Base-by-base conservation (phyloP, 139 green algal species). In the Eudorina sp. region DNA sequence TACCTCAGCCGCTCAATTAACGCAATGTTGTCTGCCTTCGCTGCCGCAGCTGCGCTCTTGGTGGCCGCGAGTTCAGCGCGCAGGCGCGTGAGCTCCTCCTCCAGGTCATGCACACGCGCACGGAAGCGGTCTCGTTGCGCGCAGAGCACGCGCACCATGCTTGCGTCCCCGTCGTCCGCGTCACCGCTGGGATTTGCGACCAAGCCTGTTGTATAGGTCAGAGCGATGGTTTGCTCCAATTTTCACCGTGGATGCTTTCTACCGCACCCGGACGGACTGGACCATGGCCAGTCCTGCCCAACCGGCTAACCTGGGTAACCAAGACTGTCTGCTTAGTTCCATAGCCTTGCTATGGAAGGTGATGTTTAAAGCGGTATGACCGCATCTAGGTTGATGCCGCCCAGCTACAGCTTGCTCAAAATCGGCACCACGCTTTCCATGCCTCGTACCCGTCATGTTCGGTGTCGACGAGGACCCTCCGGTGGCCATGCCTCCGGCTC, bases 1-100 rank as follows among this genome's bases (percentile, higher is more conserved):
- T 43, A 99, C 60, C 94, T 93, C 48, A 99, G 91, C 68, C 97
- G 93, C 92, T 99, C 97, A 38, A 97, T 91, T 3, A 99, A 94
- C 1, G 96, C 95, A n/a, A 99, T 85, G 83, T 99, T 99, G 92
- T 99, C 97, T 0, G 94, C 94, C 19, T 92, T 85, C 9, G 91
- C 87, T 3, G 94, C 91, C 36, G 93, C 92, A 9, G 92, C 62
- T 69, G 89, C 88, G 43, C 66, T 90, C 89, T 92, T 90, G 23
- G 89, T 85, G 46, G 85, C 69, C 6, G 78, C 64, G 51, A 95
- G 82, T 74, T 95, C 85, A 19, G 68, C 46, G 5, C 78, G 68
- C 18, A 81, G 60, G 9, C 81, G 68, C 29, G 68, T 76, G 64
- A 96, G 58, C 82, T 94, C 90, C 53, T 95, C 93, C 84, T 98